Evolutionary conservation across 805 yeast species (phyloP).

Genomic region (Metschnikowia matae): DNA sequence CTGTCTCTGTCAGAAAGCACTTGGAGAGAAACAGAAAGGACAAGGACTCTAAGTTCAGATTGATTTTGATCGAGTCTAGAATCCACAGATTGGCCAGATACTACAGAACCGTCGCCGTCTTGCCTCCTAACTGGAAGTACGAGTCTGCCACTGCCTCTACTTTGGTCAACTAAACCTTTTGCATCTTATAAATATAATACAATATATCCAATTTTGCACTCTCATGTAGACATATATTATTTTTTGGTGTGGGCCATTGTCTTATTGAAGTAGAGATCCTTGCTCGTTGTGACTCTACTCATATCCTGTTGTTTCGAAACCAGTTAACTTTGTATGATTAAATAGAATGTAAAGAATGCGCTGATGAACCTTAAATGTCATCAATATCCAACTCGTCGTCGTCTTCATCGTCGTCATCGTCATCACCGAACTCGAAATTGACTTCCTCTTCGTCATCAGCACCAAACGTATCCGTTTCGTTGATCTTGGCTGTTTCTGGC

Average conservation of each 20-base stretch:
- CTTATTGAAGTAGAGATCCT: no score
- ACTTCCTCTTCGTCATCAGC: conserved; percentile 96
- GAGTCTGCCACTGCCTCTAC: conserved; percentile 99
- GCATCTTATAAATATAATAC: conserved; percentile 7
- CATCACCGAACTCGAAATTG: conserved; percentile 96
- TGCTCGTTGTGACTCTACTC: background rate
- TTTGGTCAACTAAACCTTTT: conserved; percentile 81
- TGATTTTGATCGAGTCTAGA: conserved; percentile 99
- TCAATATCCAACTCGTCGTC: conserved; percentile 83
- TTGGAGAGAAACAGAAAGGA: conserved; percentile 99
- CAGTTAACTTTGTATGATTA: background rate
- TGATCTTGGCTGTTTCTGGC: conserved; percentile 95
- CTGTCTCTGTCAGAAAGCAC: conserved; percentile 99
- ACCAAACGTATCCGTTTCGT: conserved; percentile 96
- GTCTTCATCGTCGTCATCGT: conserved; percentile 73
- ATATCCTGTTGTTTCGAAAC: background rate
- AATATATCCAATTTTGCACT: conserved; percentile 5
- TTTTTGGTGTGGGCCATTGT: background rate
- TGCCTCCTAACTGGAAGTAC: conserved; percentile 99
- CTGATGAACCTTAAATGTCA: conserved; percentile 58
- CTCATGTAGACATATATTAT: background rate
- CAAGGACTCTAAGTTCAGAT: conserved; percentile 99
- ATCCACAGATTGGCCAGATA: conserved; percentile 99
- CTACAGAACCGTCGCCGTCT: conserved; percentile 99
- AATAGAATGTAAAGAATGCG: conserved; percentile 2